Percentiles rank a stretch among this genome's conserved stretches.
Evolutionary conservation across 768 basidiomycete species (phyloP).

Genomic region (Harrya chromipes): DNA sequence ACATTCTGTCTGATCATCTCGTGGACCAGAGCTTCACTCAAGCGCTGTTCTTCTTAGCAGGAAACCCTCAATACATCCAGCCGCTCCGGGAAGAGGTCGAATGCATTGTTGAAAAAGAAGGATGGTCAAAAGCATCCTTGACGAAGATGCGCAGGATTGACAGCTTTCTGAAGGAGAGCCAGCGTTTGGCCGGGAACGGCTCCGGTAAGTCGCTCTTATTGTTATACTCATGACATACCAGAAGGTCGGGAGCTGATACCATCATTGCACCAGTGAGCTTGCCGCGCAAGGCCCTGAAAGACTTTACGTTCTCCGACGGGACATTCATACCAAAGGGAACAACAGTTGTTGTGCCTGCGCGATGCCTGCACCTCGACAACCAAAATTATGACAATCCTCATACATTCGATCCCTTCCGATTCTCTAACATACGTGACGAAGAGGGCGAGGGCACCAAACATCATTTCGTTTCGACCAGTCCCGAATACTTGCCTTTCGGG

Average conservation of each 20-base stretch:
- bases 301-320: constrained; percentile 37
- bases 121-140: constrained; percentile 27
- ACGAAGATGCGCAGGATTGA: constrained; percentile 35
- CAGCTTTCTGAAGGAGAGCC: constrained; percentile 39
- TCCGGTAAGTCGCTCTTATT: constrained; percentile 16
- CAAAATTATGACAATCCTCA: constrained; percentile 32
- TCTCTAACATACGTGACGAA: constrained; percentile 35
- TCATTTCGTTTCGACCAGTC: constrained; percentile 35
- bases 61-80: constrained; percentile 29
- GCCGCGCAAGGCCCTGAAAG: constrained; percentile 30
- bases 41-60: constrained; percentile 36
- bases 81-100: constrained; percentile 9
- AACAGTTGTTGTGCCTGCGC: constrained; percentile 23
- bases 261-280: constrained; percentile 22
- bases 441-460: constrained; percentile 34
- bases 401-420: constrained; percentile 48
- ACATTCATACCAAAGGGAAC: constrained; percentile 35
- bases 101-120: constrained; percentile 6
- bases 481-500: constrained; percentile 37
- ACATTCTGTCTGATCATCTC: neutral
- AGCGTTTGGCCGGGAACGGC: constrained; percentile 30
- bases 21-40: constrained; percentile 30
- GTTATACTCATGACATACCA: neutral
- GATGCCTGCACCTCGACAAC: constrained; percentile 21
- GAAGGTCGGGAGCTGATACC: neutral